These are phyloP conservation scores for Ophiostoma quercus DNA, from an alignment of 2,329 filamentous ascomycete species.

Conservation along the genomic window DNA sequence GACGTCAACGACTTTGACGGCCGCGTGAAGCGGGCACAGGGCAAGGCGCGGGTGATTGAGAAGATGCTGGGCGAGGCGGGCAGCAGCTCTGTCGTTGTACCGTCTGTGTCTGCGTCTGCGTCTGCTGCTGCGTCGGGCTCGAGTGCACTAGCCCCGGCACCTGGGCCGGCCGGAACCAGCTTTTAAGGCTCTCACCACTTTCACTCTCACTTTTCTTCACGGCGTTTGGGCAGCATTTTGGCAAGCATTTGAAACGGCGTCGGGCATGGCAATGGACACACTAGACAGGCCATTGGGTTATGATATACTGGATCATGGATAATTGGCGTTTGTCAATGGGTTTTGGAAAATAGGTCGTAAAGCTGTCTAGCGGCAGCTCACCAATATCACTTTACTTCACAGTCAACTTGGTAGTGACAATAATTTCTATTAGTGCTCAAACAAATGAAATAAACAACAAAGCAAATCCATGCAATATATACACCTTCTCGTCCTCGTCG, in stretches of 20 bases:
- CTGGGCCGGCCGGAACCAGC: background rate
- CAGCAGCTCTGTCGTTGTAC: background rate
- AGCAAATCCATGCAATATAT: slow-evolving; percentile 21
- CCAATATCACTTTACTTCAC: background rate
- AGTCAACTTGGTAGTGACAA: background rate
- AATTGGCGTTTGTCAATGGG: background rate
- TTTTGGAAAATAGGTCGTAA: no score
- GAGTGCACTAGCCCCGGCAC: background rate
- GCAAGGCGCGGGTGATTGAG: slow-evolving; percentile 81
- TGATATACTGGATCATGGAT: background rate
- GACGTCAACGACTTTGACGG: slow-evolving; percentile 90
- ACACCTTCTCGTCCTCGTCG: slow-evolving; percentile 11
- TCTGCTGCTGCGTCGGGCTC: background rate
- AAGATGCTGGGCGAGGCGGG: slow-evolving; percentile 49
- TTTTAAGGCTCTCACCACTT: background rate
- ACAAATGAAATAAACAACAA: background rate
- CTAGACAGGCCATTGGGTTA: background rate
- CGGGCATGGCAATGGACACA: background rate
- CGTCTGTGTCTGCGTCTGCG: background rate
- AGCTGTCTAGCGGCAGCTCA: background rate
- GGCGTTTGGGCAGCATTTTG: background rate
- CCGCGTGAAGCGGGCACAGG: slow-evolving; percentile 72
- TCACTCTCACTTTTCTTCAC: background rate
- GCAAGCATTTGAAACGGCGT: background rate
- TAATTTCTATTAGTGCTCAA: background rate